Base-by-base conservation (phyloP, 192 early-diverging fungal species). In the Coemansia furcata region DNA sequence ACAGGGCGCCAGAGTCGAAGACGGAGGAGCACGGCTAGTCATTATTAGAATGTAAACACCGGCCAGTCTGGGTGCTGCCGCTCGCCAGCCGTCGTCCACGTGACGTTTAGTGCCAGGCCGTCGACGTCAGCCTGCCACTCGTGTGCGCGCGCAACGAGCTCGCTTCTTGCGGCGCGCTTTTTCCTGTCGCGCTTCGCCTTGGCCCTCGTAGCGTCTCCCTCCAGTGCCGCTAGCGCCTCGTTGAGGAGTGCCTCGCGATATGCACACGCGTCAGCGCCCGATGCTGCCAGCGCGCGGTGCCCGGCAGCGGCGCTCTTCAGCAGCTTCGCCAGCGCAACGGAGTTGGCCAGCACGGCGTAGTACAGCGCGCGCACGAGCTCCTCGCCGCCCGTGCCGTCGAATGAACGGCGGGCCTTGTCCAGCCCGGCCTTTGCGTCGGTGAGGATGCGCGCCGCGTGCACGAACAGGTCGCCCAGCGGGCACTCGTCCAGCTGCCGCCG, bases 1-100 rank as follows among this genome's bases (percentile, higher is more conserved):
- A n/a, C n/a, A n/a, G n/a, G n/a, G n/a, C n/a, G n/a, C n/a, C n/a
- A n/a, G n/a, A n/a, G n/a, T n/a, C n/a, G n/a, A n/a, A n/a, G n/a
- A n/a, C n/a, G n/a, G n/a, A n/a, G n/a, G n/a, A n/a, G n/a, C n/a
- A n/a, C n/a, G n/a, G n/a, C n/a, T n/a, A n/a, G n/a, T n/a, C n/a
- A n/a, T n/a, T n/a, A n/a, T 19, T 35, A 29, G 37, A 74, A 74
- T 12, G 65, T 32, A 32, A 66, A 74, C 1, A 74, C 32, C 14
- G 73, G 69, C 76, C 76, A 78, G 70, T 78, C 70, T 12, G 69
- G 62, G 14, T 78, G 62, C 19, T 78, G 62, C 19, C 43, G 47
- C 39, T 60, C 63, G 2, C 38, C 46, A 0, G 43, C 40, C 17
- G 71, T 62, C 43, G 63, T 65, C 63, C 44, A 66, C 9, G 57